These are phyloP conservation scores for Vaccinium myrtillus DNA, from an alignment of 148 eudicot genomes.

Conservation along the genomic window DNA sequence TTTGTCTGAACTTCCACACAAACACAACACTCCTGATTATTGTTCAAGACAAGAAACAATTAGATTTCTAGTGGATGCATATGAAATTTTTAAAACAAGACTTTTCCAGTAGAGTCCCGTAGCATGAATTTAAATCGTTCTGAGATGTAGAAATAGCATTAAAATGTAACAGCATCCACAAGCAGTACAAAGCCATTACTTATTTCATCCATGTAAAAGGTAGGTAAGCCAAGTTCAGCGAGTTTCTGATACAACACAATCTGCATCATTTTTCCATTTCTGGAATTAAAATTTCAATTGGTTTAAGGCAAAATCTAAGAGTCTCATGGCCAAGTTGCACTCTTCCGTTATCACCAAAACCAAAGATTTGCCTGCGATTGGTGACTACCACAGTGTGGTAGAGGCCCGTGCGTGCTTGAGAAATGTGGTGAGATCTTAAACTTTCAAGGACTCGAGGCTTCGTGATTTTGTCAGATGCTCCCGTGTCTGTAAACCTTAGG, in stretches of 20 bases:
- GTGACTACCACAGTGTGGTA: slow-evolving; percentile 87
- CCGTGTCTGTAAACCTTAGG: slow-evolving; percentile 80
- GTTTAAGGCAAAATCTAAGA: slow-evolving; percentile 66
- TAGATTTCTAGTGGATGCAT: neutral
- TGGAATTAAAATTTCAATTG: slow-evolving; percentile 62
- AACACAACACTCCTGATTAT: neutral
- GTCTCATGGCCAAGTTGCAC: slow-evolving; percentile 87
- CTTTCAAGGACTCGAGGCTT: slow-evolving; percentile 62
- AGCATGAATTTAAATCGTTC: neutral
- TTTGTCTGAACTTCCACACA: neutral
- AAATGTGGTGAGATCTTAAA: slow-evolving; percentile 63
- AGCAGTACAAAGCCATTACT: neutral
- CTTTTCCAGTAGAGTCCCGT: neutral
- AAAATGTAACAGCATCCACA: neutral
- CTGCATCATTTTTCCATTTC: slow-evolving; percentile 26
- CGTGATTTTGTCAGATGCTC: slow-evolving; percentile 62
- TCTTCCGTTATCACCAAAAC: slow-evolving; percentile 93
- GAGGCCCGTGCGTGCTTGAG: slow-evolving; percentile 87
- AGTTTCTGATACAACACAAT: slow-evolving; percentile 18
- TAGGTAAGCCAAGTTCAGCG: neutral
- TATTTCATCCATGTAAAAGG: neutral
- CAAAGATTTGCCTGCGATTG: slow-evolving; percentile 61
- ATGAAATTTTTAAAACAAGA: neutral
- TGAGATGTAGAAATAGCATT: neutral
- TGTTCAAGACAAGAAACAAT: neutral